These are phyloP conservation scores for Mollisia scopiformis DNA, from an alignment of 2,329 filamentous ascomycete genomes.

Conservation along the genomic window DNA sequence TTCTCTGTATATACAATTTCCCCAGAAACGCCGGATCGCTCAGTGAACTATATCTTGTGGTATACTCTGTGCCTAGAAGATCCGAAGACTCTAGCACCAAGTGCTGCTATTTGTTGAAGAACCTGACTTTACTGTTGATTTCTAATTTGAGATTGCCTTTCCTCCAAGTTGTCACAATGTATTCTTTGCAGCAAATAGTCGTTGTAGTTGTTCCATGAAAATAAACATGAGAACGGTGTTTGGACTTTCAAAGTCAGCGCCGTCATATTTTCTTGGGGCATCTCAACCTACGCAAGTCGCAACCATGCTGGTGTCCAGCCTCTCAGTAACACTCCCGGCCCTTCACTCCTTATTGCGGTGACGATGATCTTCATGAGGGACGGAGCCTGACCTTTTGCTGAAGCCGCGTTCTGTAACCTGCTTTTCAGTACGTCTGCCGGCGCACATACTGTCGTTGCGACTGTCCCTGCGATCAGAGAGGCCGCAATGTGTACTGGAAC, in stretches of 20 bases:
- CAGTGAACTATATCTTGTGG: neutral
- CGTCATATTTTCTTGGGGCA: neutral
- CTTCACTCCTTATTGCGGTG: constrained; percentile 42
- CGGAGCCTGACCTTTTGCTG: constrained; percentile 16
- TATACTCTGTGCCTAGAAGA: neutral
- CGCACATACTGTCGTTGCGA: constrained; percentile 49
- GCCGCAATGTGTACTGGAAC: constrained; percentile 44
- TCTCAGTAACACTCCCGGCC: constrained; percentile 47
- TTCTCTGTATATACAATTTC: no score
- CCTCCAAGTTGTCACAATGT: constrained; percentile 8
- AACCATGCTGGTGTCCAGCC: constrained; percentile 51
- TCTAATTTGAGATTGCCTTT: neutral
- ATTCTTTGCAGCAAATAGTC: constrained; percentile 28
- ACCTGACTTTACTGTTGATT: neutral
- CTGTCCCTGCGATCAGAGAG: constrained; percentile 47
- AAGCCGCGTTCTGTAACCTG: constrained; percentile 41
- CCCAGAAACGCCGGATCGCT: neutral
- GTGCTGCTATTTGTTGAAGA: neutral
- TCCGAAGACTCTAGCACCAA: neutral
- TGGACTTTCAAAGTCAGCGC: constrained; percentile 36
- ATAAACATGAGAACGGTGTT: constrained; percentile 50
- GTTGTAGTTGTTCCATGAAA: constrained; percentile 48
- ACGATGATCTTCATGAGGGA: constrained; percentile 39
- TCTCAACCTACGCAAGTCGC: constrained; percentile 42
- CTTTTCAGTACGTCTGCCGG: constrained; percentile 50